A percentile compares a stretch with the other conserved stretches of the same genome.
These are phyloP conservation scores for Citrus hindsii DNA, from an alignment of 345 rosid genomes.

Conservation along the genomic window DNA sequence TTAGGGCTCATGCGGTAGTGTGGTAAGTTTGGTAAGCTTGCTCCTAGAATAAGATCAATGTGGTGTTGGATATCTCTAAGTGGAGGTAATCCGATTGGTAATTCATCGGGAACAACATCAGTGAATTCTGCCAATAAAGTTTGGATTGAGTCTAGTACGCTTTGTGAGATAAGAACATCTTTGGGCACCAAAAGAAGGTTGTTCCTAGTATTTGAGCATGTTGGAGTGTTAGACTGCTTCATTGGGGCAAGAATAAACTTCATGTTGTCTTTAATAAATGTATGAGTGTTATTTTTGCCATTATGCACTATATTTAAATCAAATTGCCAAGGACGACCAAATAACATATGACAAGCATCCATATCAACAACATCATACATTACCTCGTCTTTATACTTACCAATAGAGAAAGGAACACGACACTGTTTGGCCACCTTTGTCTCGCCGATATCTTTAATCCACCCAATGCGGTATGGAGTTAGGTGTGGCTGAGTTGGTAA, in stretches of 20 bases:
- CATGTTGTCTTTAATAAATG: not conserved
- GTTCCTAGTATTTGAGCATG: not conserved
- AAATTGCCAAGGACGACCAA: not conserved
- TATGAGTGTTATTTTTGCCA: not conserved
- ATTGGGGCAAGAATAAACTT: not conserved
- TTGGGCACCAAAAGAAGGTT: not conserved
- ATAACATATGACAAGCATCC: not conserved
- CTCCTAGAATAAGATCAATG: not conserved
- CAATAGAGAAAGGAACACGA: not conserved
- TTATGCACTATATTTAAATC: not conserved
- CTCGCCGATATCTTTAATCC: not conserved
- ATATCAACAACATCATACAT: not conserved
- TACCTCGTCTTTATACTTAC: not conserved
- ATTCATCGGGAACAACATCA: not conserved
- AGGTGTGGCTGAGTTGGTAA: not conserved
- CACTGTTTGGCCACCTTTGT: not conserved
- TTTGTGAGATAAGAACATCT: not conserved
- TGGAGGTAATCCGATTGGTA: not conserved
- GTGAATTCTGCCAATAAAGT: no score
- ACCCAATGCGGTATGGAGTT: not conserved
- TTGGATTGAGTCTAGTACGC: not conserved
- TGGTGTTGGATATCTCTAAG: not conserved
- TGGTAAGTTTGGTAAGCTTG: not conserved
- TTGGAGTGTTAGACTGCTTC: not conserved
- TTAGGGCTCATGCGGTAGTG: not conserved